Evolutionary conservation across 2,329 filamentous ascomycete genomes (phyloP), one percentile per base, ranked within the genome.

Genomic region (Sporothrix luriei): DNA sequence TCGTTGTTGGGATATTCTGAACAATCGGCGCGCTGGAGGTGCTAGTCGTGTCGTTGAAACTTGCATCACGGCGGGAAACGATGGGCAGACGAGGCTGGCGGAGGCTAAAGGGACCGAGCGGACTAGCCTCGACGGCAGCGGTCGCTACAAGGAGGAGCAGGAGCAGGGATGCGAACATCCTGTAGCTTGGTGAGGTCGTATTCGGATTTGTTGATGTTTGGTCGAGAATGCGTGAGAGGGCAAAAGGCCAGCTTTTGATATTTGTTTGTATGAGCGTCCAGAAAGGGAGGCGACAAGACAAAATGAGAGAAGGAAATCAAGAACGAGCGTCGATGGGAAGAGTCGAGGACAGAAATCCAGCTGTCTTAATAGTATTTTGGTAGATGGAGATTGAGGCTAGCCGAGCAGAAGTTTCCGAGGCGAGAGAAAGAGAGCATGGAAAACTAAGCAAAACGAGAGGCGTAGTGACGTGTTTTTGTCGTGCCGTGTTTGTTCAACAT

Each of bases 71-170:
- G 40, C 59, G 61, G 16, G 14, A 4, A 33, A 33, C 16, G 21
- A 57, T 29, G 51, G 43, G 66, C 26, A 5, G 66, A 13, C 26
- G 55, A 40, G 26, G 29, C 21, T 55, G 21, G 48, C 68, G 68
- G 10, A 51, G 59, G 48, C 48, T 33, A 26, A 68, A 48, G 14
- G 38, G 46, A 4, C 66, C 59, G 66, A 77, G 72, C 70, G 76
- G 76, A 55, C 75, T 74, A 38, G 76, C 76, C 72, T 77, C 74
- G 26, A 57, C 69, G 48, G 70, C 69, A 38, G 69, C 70, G 26
- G 71, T 33, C 14, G 57, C 43, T 59, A 70, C 67, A 19, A 72
- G 64, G 29, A 69, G 38, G 48, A 72, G 70, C 16, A 74, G 62
- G 16, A 71, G 61, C 43, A 73, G 64, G 16, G 69, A 26, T 21